Evolutionary conservation across 371 early-diverging fungal species (phyloP), one percentile per base, ranked within the genome.

Genomic region (Actinomortierella ambigua): DNA sequence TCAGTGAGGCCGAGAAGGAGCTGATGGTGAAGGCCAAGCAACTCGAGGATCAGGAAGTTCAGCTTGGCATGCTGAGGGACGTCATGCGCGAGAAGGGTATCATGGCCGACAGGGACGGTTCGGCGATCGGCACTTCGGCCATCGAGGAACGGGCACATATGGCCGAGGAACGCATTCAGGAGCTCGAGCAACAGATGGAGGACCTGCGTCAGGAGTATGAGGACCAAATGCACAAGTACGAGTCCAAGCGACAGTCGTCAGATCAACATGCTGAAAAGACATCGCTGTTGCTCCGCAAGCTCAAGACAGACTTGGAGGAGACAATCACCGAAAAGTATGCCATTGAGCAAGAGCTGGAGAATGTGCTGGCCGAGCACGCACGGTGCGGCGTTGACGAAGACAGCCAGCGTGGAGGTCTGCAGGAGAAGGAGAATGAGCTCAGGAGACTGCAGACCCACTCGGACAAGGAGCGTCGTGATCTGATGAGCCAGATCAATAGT

Each of bases 11-110:
- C 5, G 86, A 88, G 68, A 76, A 78, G 46, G 55, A 80, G 6
- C 52, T 88, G 5, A 68, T 75, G 34, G 79, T 79, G 52, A 82
- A 81, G 28, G 68, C 76, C 24, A 73, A 81, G 44, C 79, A 79
- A 34, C 58, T 85, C 7, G 88, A 88, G 59, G 85, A 87, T 48
- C 69, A 80, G 26, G 85, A 88, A 60, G 84, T 88, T 11, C 84
- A 85, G 54, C 51, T 88, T 28, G 82, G 81, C 14, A 81, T 88
- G 80, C 69, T 88, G 76, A 79, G 81, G 65, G 85, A 86, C 49
- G 85, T 86, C 2, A 81, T 88, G 82, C 77, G 77, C 28, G 82
- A 85, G 56, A 81, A 81, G 63, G 81, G 79, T 9, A 66, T 80
- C 34, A 57, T 70, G 22, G 69, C 67, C 8, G 11, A 34, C 34